These are phyloP conservation scores for Penicillium argentinense DNA, from an alignment of 495 filamentous ascomycete genomes.

Conservation along the genomic window DNA sequence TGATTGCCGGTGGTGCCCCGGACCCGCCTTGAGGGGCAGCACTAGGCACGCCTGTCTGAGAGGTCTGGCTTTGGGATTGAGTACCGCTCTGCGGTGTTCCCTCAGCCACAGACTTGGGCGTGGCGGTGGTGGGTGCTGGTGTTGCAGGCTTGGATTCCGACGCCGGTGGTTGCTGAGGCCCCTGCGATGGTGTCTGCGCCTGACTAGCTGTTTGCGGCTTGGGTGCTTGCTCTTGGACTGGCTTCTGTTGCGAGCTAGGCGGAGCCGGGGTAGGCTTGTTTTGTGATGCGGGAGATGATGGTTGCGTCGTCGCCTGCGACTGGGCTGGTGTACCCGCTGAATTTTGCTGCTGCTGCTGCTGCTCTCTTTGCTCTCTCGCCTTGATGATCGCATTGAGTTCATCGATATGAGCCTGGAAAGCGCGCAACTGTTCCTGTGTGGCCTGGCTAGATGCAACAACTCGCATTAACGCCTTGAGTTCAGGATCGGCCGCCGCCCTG, in stretches of 20 bases:
- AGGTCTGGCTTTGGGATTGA: conserved; percentile 7
- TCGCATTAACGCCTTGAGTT: conserved; percentile 95
- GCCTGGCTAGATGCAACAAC: conserved; percentile 89
- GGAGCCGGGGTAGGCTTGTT: conserved; percentile 24
- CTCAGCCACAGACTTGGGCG: conserved; percentile 23
- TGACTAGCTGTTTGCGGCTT: conserved; percentile 16
- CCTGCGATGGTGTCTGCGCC: conserved; percentile 19
- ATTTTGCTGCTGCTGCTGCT: conserved; percentile 35
- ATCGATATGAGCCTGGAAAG: conserved; percentile 92
- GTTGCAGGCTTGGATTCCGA: conserved; percentile 26
- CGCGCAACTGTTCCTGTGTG: conserved; percentile 71
- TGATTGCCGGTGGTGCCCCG: conserved; percentile 22
- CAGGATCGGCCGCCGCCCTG: conserved; percentile 77
- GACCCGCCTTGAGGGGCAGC: too few relatives aligned
- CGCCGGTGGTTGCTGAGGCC: conserved; percentile 26
- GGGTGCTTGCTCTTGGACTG: conserved; percentile 24
- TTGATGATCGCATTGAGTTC: conserved; percentile 70
- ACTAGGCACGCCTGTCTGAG: too few relatives aligned
- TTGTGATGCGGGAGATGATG: conserved; percentile 26
- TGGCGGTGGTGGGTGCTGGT: conserved; percentile 10
- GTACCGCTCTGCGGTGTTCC: conserved; percentile 27
- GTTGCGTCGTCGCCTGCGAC: conserved; percentile 15
- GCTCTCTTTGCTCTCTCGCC: conserved; percentile 35
- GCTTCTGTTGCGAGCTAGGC: conserved; percentile 26
- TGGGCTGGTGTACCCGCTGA: conserved; percentile 19